Conservation (phyloP, 2,329 filamentous ascomycete species). For the Fusarium marasasianum region DNA sequence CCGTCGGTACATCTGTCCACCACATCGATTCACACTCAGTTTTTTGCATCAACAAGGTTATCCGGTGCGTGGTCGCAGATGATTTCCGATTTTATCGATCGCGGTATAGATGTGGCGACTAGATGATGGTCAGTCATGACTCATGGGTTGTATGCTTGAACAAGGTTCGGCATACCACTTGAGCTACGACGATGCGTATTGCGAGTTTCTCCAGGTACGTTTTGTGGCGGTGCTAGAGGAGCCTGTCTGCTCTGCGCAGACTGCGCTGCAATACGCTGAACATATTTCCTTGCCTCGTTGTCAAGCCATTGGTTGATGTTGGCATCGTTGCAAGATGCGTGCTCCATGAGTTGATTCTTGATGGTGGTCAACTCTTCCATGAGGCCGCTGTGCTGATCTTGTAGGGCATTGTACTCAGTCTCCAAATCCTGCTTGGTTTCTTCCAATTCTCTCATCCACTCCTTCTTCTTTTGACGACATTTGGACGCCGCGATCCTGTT, state of each 20-base stretch:
- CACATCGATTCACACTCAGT: background rate
- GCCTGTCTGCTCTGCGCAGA: background rate
- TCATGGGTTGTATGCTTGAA: background rate
- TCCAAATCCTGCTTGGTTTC: conserved; percentile 57
- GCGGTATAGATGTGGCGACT: conserved; percentile 1
- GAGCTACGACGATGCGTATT: conserved; percentile 6
- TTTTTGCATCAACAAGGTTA: conserved; percentile 39
- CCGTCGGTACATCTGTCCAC: background rate
- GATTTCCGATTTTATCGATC: conserved; percentile 29
- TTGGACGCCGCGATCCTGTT: conserved; percentile 79
- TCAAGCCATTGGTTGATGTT: conserved; percentile 65
- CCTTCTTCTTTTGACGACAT: conserved; percentile 74
- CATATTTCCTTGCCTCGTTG: conserved; percentile 61
- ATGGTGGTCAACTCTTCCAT: conserved; percentile 57
- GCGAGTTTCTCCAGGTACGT: background rate
- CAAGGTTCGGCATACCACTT: background rate
- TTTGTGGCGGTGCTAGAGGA: background rate
- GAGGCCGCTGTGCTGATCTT: conserved; percentile 54
- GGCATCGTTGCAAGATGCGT: conserved; percentile 61
- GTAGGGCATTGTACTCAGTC: conserved; percentile 53
- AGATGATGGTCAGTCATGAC: background rate
- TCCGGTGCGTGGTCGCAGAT: conserved; percentile 53
- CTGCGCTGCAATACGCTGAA: conserved; percentile 43
- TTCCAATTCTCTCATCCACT: conserved; percentile 61
- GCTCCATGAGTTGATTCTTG: conserved; percentile 62